Percentiles rank a stretch among this genome's conserved stretches.
Evolutionary conservation across 1,284 basidiomycete species (phyloP).

Genomic region (Ustilago hordei): DNA sequence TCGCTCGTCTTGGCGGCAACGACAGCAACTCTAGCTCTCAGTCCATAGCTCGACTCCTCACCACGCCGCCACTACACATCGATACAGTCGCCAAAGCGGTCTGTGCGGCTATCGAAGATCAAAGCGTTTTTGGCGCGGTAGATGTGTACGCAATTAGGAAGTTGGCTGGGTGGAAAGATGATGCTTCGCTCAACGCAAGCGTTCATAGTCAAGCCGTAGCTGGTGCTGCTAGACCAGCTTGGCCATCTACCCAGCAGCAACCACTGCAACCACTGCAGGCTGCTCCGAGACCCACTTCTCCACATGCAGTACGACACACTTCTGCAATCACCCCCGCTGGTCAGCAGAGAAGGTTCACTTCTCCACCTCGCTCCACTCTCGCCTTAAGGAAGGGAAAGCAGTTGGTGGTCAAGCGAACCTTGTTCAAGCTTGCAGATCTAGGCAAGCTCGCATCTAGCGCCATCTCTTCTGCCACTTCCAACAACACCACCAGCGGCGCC

Average conservation of each 20-base stretch:
- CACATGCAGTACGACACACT: conserved; percentile 14
- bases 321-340: conserved; percentile 14
- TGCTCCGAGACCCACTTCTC: conserved; percentile 13
- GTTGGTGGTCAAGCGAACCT: conserved; percentile 10
- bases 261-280: conserved; percentile 27
- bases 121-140: conserved; percentile 52
- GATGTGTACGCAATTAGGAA: conserved; percentile 51
- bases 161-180: conserved; percentile 60
- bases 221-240: conserved; percentile 5
- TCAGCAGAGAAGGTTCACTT: conserved; percentile 18
- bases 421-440: conserved; percentile 49
- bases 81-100: conserved; percentile 93
- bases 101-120: conserved; percentile 72
- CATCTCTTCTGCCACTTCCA: conserved; percentile 13
- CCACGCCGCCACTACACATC: conserved; percentile 89
- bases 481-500: neutral
- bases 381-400: neutral
- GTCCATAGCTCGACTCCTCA: conserved; percentile 81
- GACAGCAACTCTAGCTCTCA: conserved; percentile 62
- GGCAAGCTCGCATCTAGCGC: conserved; percentile 41
- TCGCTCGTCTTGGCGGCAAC: conserved; percentile 28
- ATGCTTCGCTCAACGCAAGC: conserved; percentile 28
- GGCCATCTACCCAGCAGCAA: conserved; percentile 16
- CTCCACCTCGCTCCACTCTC: neutral
- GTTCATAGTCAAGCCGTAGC: conserved; percentile 19